A percentile compares a stretch with the other conserved stretches of the same genome.
phyloP scores from a whole-genome alignment of 2,329 filamentous ascomycete genomes.

The Ceratocystis papillata region DNA sequence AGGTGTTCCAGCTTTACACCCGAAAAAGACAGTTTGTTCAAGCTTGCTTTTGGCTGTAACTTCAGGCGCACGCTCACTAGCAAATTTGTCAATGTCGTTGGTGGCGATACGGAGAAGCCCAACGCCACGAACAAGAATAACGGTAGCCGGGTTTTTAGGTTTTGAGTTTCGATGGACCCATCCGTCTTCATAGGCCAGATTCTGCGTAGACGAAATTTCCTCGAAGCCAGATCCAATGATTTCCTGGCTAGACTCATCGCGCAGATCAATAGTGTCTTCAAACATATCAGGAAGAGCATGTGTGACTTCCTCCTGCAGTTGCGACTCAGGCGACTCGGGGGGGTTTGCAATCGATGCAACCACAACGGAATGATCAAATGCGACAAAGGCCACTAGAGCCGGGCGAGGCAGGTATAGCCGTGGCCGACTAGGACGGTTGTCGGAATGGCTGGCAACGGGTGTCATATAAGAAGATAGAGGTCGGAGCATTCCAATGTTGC shows the following conservation, averaged over 20 bases:
- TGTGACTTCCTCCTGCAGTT: slow-evolving; percentile 55
- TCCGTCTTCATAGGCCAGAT: slow-evolving; percentile 36
- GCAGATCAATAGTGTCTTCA: slow-evolving; percentile 78
- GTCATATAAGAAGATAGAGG: slow-evolving; percentile 55
- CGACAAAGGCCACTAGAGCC: slow-evolving; percentile 66
- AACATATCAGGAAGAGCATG: slow-evolving; percentile 56
- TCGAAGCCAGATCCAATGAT: slow-evolving; percentile 55
- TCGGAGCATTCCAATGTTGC: slow-evolving; percentile 55
- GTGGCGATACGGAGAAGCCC: slow-evolving; percentile 51
- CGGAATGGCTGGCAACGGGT: slow-evolving; percentile 37
- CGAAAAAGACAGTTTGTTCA: slow-evolving; percentile 91
- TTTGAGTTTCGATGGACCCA: slow-evolving; percentile 43
- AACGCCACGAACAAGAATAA: slow-evolving; percentile 52
- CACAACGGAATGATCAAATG: slow-evolving; percentile 68
- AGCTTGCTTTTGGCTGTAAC: slow-evolving; percentile 81
- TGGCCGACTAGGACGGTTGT: slow-evolving; percentile 39
- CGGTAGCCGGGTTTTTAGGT: slow-evolving; percentile 50
- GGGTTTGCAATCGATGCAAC: slow-evolving; percentile 60
- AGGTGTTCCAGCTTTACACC: slow-evolving; percentile 69
- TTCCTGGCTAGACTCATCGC: slow-evolving; percentile 51
- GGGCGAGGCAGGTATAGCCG: slow-evolving; percentile 68
- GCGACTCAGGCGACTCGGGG: slow-evolving; percentile 62
- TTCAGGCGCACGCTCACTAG: slow-evolving; percentile 45
- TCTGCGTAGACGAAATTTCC: slow-evolving; percentile 34
- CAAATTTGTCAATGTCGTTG: slow-evolving; percentile 49